Conservation (phyloP, 2,329 filamentous ascomycete genomes). For the Microdochium nivale region DNA sequence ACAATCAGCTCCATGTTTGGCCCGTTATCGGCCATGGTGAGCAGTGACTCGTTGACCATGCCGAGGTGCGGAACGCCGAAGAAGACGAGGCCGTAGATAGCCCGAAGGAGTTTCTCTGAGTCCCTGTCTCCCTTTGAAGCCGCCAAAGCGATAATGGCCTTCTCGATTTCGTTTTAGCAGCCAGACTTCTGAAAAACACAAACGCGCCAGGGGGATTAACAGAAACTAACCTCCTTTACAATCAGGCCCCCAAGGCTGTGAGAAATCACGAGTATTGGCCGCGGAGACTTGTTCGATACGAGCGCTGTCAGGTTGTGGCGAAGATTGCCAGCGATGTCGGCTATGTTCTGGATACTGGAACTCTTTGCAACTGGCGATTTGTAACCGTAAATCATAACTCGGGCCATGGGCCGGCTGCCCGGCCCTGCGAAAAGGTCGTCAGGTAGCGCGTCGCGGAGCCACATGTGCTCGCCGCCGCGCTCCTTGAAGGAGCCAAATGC, state of each 20-base stretch:
- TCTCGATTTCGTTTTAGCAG: too few relatives aligned
- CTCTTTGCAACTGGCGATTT: conserved; percentile 9
- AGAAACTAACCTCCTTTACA: conserved; percentile 11
- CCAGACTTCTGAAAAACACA: too few relatives aligned
- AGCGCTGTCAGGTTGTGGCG: conserved; percentile 2
- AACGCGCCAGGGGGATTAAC: too few relatives aligned
- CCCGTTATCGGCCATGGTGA: neutral
- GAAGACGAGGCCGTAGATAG: neutral
- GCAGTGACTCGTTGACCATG: neutral
- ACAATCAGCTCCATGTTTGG: neutral
- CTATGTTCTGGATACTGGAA: conserved; percentile 9
- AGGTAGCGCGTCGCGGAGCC: conserved; percentile 18
- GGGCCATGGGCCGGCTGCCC: conserved; percentile 2
- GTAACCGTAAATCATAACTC: conserved; percentile 19
- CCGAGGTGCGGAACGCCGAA: neutral
- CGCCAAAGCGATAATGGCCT: neutral
- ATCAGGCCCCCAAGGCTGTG: conserved; percentile 12
- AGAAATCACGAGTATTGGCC: conserved; percentile 9
- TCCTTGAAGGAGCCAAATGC: conserved; percentile 22
- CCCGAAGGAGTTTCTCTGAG: neutral
- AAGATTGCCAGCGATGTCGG: conserved; percentile 7
- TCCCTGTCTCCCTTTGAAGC: neutral
- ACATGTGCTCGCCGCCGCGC: conserved; percentile 13
- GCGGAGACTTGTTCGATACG: neutral
- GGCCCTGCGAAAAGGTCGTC: conserved; percentile 8